Base-by-base conservation (phyloP, 805 yeast species). In the Dipodascus albidus region DNA sequence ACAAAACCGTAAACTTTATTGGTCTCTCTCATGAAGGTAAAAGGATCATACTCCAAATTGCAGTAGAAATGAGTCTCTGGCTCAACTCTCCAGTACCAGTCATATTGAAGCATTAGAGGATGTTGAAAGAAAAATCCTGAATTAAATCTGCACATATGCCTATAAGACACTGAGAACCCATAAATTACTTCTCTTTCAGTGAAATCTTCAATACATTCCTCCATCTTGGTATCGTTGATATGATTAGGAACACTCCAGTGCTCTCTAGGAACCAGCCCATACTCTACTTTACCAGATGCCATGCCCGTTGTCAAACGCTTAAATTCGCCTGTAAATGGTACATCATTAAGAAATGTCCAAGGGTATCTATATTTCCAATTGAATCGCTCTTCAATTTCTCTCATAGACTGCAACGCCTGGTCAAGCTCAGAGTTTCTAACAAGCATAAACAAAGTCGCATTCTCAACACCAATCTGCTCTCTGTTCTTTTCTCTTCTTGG, bases 71-170 rank as follows among this genome's bases (percentile, higher is more conserved):
- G 82, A 50, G 90, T 89, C 58, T 83, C 88, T 0, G 99, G 99
- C 67, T 91, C 99, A 11, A 91, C 96, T 58, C 99, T 77, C 81
- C 96, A 90, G 70, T 91, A 91, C 75, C 83, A 93, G 57, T 88
- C 91, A 70, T 86, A 93, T 33, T 83, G 74, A 48, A 72, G 67
- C 60, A 90, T 69, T 48, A 88, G 65, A 54, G 81, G 80, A 63
- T 89, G 95, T 64, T 85, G 79, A 72, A 80, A 91, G 70, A 93
- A 93, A 66, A 76, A 86, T 0, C 98, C 97, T 1, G 95, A 84
- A 65, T 93, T 91, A 72, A 85, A 91, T 41, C 96, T 77, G 68
- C 98, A 93, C 98, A 93, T 93, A 67, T 91, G 90, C 64, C 97
- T 78, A 63, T 85, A 85, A 1, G 87, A 80, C 58, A 71, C 66